Evolutionary conservation across 768 basidiomycete species (phyloP).

Genomic region (Trametes cingulata): DNA sequence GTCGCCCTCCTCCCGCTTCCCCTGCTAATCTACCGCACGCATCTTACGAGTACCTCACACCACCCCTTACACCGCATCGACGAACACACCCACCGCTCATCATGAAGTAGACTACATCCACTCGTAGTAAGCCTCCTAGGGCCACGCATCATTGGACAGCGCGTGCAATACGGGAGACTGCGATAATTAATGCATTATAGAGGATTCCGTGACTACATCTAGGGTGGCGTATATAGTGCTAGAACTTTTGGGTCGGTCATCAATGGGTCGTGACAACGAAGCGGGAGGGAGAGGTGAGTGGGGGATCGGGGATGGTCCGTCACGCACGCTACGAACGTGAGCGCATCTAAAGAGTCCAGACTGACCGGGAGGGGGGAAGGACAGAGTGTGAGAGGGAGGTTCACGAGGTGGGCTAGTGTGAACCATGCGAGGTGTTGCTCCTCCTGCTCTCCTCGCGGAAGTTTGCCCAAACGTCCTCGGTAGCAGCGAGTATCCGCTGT

Average conservation of each 20-base stretch:
- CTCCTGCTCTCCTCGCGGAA: slow-evolving; percentile 28
- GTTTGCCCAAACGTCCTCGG: slow-evolving; percentile 65
- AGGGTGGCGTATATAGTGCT: not conserved
- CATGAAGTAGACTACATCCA: slow-evolving; percentile 13
- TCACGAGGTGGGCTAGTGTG: not conserved
- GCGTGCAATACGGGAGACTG: not conserved
- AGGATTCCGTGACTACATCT: slow-evolving; percentile 6
- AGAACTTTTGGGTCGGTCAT: slow-evolving; percentile 5
- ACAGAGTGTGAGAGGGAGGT: not conserved
- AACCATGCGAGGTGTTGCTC: slow-evolving; percentile 14
- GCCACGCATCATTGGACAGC: slow-evolving; percentile 7
- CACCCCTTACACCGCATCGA: not conserved
- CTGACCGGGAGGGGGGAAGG: too few relatives aligned
- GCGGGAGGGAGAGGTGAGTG: not conserved
- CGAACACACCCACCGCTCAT: slow-evolving; percentile 13
- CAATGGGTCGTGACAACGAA: not conserved
- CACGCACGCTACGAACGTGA: not conserved
- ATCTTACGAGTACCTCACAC: not conserved
- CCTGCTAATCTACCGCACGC: slow-evolving; percentile 4
- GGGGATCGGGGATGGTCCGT: not conserved
- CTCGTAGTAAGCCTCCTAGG: not conserved
- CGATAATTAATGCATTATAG: slow-evolving; percentile 22
- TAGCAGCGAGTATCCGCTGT: slow-evolving; percentile 63
- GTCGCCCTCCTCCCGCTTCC: not conserved
- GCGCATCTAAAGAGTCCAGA: not conserved